A percentile compares a stretch with the other conserved stretches of the same genome.
Evolutionary conservation across 306 rosid genomes (phyloP).

Genomic region (Prunus armeniaca): DNA sequence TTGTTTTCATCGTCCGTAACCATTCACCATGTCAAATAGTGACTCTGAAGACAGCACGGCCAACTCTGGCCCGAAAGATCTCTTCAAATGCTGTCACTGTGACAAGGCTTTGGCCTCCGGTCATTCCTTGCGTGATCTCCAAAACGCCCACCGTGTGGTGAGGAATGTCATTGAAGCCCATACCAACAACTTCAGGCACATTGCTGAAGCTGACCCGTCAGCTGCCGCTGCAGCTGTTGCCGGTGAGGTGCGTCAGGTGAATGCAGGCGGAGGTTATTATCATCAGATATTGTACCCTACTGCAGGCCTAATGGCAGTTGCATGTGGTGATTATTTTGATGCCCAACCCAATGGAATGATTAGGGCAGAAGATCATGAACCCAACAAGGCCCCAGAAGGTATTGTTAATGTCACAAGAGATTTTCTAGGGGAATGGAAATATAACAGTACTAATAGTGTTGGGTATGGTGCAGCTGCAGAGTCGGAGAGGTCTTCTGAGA

Average conservation of each 20-base stretch:
- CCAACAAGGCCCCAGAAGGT: background rate
- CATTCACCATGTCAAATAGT: background rate
- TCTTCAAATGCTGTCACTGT: background rate
- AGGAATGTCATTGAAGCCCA: background rate
- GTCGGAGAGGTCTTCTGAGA: background rate
- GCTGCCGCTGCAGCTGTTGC: background rate
- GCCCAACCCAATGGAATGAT: background rate
- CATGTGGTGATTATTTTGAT: background rate
- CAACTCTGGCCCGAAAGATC: background rate
- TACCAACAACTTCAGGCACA: background rate
- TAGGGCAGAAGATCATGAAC: background rate
- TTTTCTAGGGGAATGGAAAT: background rate
- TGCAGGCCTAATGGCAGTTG: background rate
- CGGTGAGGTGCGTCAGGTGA: background rate
- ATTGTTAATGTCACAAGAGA: background rate
- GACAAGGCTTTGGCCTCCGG: background rate
- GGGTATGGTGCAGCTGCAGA: background rate
- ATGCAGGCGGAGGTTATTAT: background rate
- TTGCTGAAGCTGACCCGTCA: background rate
- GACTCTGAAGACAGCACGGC: conserved; percentile 2
- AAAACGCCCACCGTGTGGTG: conserved; percentile 5
- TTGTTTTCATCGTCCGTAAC: background rate
- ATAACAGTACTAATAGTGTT: background rate
- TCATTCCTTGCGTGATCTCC: conserved; percentile 19
- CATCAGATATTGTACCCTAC: background rate